Evolutionary conservation across 1,139 yeast species (phyloP).

Genomic region (Tardiomyces digboiensis): DNA sequence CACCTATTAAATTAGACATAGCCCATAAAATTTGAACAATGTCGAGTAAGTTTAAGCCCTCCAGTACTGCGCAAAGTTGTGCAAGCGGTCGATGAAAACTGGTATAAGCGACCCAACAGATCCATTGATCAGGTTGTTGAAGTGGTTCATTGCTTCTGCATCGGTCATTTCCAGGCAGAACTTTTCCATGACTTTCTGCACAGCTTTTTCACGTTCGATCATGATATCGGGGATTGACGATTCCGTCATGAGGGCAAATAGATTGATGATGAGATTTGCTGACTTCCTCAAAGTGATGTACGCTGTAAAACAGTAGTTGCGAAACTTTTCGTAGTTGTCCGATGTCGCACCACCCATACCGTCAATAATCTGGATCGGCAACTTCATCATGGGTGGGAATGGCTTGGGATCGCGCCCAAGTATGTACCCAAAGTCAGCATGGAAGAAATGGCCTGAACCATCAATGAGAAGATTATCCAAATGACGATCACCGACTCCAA

Average conservation of each 20-base stretch:
- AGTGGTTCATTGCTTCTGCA: constrained; percentile 90
- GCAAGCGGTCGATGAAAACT: constrained; percentile 89
- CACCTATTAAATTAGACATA: not conserved
- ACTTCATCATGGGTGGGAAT: constrained; percentile 95
- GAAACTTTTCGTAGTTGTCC: constrained; percentile 75
- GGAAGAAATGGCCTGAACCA: constrained; percentile 79
- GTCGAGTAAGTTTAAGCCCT: constrained; percentile 47
- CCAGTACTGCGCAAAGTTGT: constrained; percentile 97
- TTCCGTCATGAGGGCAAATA: constrained; percentile 90
- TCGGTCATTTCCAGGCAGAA: constrained; percentile 90
- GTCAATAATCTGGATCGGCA: constrained; percentile 93
- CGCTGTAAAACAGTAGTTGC: constrained; percentile 91
- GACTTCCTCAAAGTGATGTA: constrained; percentile 85
- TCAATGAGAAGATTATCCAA: constrained; percentile 72
- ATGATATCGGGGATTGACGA: constrained; percentile 86
- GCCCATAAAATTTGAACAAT: no score
- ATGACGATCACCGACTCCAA: constrained; percentile 98
- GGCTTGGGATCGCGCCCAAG: constrained; percentile 97
- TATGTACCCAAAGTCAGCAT: constrained; percentile 96
- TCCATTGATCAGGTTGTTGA: constrained; percentile 87
- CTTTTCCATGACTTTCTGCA: constrained; percentile 87
- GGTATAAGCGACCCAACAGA: constrained; percentile 93
- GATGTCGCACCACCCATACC: constrained; percentile 95
- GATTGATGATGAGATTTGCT: constrained; percentile 77
- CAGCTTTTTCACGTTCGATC: constrained; percentile 62